Evolutionary conservation across 2,329 filamentous ascomycete genomes (phyloP).

Genomic region (Fusarium mundagurra): DNA sequence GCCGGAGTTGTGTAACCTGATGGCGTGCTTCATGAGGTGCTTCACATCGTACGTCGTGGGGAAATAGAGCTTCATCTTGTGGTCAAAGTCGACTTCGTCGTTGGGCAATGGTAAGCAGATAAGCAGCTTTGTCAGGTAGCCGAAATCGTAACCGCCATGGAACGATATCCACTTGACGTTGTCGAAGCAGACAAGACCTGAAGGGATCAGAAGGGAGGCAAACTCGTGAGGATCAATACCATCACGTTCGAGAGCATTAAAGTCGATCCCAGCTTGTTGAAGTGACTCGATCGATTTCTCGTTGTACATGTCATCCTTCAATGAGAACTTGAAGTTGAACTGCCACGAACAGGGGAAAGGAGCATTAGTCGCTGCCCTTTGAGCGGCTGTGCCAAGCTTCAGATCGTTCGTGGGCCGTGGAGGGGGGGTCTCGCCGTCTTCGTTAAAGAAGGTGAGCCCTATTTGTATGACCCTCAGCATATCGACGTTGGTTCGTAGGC

Average conservation of each 20-base stretch:
- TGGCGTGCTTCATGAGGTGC: slow-evolving; percentile 92
- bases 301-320: slow-evolving; percentile 97
- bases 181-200: slow-evolving; percentile 86
- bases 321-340: slow-evolving; percentile 97
- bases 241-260: slow-evolving; percentile 81
- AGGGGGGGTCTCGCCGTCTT: slow-evolving; percentile 87
- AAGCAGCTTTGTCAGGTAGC: slow-evolving; percentile 94
- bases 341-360: slow-evolving; percentile 93
- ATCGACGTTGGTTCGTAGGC: slow-evolving; percentile 95
- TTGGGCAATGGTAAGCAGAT: slow-evolving; percentile 84
- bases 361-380: slow-evolving; percentile 53
- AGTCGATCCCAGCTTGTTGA: slow-evolving; percentile 92
- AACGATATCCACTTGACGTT: slow-evolving; percentile 97
- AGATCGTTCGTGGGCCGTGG: slow-evolving; percentile 66
- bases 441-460: slow-evolving; percentile 91
- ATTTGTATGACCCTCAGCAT: slow-evolving; percentile 98
- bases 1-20: slow-evolving; percentile 71
- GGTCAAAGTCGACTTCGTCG: slow-evolving; percentile 89
- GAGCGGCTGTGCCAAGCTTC: slow-evolving; percentile 48
- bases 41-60: slow-evolving; percentile 96
- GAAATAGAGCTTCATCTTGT: slow-evolving; percentile 91
- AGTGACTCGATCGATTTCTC: slow-evolving; percentile 93
- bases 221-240: slow-evolving; percentile 93
- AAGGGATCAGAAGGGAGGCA: slow-evolving; percentile 88
- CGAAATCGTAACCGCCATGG: slow-evolving; percentile 98